Percentiles rank a stretch among this genome's conserved stretches.
phyloP scores from a whole-genome alignment of 345 rosid genomes.

The Triadica sebifera region DNA sequence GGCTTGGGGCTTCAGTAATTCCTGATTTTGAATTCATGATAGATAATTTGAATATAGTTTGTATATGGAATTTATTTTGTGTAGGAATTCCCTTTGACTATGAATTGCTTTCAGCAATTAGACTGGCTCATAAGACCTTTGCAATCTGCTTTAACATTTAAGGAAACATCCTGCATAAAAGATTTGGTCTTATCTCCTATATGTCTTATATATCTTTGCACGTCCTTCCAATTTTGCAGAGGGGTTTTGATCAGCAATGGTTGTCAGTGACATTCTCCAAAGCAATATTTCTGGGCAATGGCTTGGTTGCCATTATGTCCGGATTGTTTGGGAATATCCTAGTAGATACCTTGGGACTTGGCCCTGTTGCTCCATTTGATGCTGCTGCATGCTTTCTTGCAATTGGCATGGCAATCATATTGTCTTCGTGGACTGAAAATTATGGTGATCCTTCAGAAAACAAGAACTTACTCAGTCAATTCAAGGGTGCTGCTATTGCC shows the following conservation, averaged over 20 bases:
- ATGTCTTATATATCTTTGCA: background rate
- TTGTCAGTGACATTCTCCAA: conserved; percentile 86
- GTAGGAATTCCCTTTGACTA: background rate
- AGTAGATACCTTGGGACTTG: conserved; percentile 73
- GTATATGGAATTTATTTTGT: too few relatives aligned
- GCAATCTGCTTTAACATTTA: conserved; percentile 2
- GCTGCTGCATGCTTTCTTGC: conserved; percentile 94
- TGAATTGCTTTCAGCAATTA: background rate
- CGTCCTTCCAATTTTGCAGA: conserved; percentile 39
- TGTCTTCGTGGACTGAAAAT: conserved; percentile 84
- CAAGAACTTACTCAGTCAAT: conserved; percentile 85
- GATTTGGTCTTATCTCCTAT: background rate
- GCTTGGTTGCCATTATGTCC: conserved; percentile 82
- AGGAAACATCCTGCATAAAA: background rate
- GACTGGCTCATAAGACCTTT: background rate
- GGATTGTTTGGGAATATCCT: conserved; percentile 86
- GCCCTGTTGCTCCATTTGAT: conserved; percentile 98
- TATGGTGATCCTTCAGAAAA: conserved; percentile 90
- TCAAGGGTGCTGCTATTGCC: conserved; percentile 86
- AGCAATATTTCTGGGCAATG: conserved; percentile 91
- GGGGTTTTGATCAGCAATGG: conserved; percentile 92
- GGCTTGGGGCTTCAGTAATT: background rate
- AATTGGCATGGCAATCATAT: conserved; percentile 80
- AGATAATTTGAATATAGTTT: background rate
- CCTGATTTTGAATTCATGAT: background rate